phyloP scores from a whole-genome alignment of 1,284 basidiomycete genomes.

The Schizopora paradoxa region DNA sequence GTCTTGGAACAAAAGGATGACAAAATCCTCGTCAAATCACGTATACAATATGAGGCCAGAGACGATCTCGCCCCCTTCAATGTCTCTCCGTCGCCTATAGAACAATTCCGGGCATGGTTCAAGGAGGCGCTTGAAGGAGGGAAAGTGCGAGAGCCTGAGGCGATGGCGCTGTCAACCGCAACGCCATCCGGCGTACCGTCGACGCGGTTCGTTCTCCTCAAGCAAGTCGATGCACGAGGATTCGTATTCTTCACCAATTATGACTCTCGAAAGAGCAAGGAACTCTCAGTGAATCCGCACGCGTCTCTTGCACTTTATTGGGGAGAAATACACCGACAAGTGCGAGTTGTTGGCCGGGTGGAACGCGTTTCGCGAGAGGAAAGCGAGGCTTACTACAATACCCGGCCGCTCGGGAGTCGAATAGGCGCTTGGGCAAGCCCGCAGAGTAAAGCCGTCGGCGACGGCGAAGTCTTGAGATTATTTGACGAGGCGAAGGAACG shows the following conservation, averaged over 20 bases:
- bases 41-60: constrained; percentile 68
- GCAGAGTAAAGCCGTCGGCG: constrained; percentile 75
- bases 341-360: constrained; percentile 82
- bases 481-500: constrained; percentile 56
- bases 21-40: constrained; percentile 60
- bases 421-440: constrained; percentile 91
- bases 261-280: constrained; percentile 83
- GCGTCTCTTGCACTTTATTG: constrained; percentile 90
- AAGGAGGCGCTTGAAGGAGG: constrained; percentile 49
- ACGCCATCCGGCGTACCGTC: constrained; percentile 73
- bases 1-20: constrained; percentile 16
- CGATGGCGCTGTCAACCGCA: constrained; percentile 83
- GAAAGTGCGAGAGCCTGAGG: constrained; percentile 77
- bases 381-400: constrained; percentile 81
- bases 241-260: constrained; percentile 99
- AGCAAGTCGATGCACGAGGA: constrained; percentile 78
- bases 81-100: constrained; percentile 65
- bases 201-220: constrained; percentile 87
- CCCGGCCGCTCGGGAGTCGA: constrained; percentile 78
- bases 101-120: constrained; percentile 86
- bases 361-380: constrained; percentile 71
- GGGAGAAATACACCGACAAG: constrained; percentile 77
- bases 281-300: constrained; percentile 72
- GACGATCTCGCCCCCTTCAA: constrained; percentile 54
- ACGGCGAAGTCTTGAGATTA: constrained; percentile 61